Percentiles rank a stretch among this genome's conserved stretches.
Evolutionary conservation across 1,139 yeast species (phyloP).

Genomic region (Pichia inconspicua): DNA sequence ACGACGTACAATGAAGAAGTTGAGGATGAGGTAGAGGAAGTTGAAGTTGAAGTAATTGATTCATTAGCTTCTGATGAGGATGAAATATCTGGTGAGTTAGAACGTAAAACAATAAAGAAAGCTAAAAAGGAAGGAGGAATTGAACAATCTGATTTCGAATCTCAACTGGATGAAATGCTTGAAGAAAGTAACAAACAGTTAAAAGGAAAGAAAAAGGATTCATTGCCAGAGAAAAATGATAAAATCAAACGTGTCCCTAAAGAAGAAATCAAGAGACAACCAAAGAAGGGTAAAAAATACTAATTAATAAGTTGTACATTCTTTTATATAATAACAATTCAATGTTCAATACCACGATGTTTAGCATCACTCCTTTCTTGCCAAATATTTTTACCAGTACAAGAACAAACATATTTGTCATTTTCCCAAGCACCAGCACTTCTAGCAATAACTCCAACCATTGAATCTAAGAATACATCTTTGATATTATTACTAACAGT

Average conservation of each 20-base stretch:
- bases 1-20: neutral
- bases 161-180: constrained; percentile 4
- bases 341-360: constrained; percentile 39
- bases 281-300: neutral
- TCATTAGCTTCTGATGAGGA: constrained; percentile 10
- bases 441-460: constrained; percentile 87
- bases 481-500: constrained; percentile 38
- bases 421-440: constrained; percentile 98
- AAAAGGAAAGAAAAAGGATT: neutral
- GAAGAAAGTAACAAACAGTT: constrained; percentile 4
- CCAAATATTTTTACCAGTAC: constrained; percentile 95
- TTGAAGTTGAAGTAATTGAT: constrained; percentile 1
- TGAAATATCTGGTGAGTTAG: constrained; percentile 1
- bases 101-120: neutral
- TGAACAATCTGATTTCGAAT: constrained; percentile 2
- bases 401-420: constrained; percentile 84
- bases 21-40: neutral
- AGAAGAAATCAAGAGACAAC: neutral
- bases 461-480: constrained; percentile 35
- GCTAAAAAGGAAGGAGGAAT: neutral
- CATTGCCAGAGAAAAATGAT: neutral
- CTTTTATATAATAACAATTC: neutral
- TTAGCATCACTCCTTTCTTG: constrained; percentile 79
- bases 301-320: neutral
- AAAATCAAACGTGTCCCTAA: constrained; percentile 1